A percentile compares a stretch with the other conserved stretches of the same genome.
These are phyloP conservation scores for Populus tomentosa DNA, from an alignment of 441 rosid genomes.

Conservation along the genomic window DNA sequence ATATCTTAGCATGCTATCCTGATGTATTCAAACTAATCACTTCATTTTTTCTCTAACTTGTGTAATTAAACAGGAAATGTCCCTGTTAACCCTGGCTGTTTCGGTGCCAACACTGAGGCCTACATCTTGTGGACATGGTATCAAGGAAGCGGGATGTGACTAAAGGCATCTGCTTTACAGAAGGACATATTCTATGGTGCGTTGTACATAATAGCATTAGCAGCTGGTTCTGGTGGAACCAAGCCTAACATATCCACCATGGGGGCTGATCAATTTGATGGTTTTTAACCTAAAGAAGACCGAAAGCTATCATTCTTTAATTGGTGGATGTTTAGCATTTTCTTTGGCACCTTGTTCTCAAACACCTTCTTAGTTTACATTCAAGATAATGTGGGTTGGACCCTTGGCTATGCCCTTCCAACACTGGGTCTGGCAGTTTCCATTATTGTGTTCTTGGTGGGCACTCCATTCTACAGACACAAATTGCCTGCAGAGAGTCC, in stretches of 20 bases:
- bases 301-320: slow-evolving; percentile 79
- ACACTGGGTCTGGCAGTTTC: slow-evolving; percentile 64
- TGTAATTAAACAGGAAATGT: slow-evolving; percentile 52
- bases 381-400: slow-evolving; percentile 86
- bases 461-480: slow-evolving; percentile 75
- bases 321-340: slow-evolving; percentile 94
- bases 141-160: slow-evolving; percentile 38
- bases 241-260: slow-evolving; percentile 87
- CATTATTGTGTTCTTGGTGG: slow-evolving; percentile 45
- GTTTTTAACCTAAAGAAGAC: slow-evolving; percentile 59
- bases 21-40: background rate
- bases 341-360: slow-evolving; percentile 76
- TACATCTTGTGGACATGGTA: slow-evolving; percentile 35
- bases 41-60: background rate
- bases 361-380: slow-evolving; percentile 68
- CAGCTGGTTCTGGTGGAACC: slow-evolving; percentile 77
- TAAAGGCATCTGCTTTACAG: slow-evolving; percentile 43
- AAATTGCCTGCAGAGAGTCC: slow-evolving; percentile 66
- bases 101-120: slow-evolving; percentile 61
- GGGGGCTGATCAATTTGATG: slow-evolving; percentile 92
- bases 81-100: slow-evolving; percentile 54
- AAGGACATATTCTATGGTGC: slow-evolving; percentile 57
- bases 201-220: slow-evolving; percentile 42
- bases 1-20: background rate
- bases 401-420: slow-evolving; percentile 67